phyloP scores from a whole-genome alignment of 225 moss, liverwort and hornwort species.

The Pseudisothecium myosuroides region DNA sequence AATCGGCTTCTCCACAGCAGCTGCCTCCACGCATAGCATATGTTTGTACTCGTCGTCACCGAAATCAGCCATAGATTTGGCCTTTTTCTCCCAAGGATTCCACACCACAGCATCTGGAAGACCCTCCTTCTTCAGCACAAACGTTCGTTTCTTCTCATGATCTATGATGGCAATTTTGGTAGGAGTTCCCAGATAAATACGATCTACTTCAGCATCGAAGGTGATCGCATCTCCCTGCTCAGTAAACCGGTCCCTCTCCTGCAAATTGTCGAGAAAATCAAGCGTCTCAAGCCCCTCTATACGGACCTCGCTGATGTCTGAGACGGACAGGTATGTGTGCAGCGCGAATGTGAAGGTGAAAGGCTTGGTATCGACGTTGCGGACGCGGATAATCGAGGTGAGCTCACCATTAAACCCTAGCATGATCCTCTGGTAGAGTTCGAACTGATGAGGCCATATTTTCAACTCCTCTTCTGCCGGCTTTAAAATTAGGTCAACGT shows the following conservation, averaged over 20 bases:
- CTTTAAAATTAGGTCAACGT: constrained; percentile 60
- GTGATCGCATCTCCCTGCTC: constrained; percentile 96
- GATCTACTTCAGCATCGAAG: constrained; percentile 85
- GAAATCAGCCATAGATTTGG: constrained; percentile 71
- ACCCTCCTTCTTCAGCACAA: constrained; percentile 82
- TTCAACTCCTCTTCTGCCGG: constrained; percentile 62
- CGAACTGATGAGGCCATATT: constrained; percentile 92
- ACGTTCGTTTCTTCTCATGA: constrained; percentile 88
- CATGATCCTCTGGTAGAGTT: constrained; percentile 70
- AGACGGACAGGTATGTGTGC: constrained; percentile 84
- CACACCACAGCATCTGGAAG: constrained; percentile 96
- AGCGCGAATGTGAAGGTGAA: constrained; percentile 92
- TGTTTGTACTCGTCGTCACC: constrained; percentile 94
- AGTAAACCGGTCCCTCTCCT: constrained; percentile 50
- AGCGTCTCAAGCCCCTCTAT: constrained; percentile 92
- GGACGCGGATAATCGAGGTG: constrained; percentile 58
- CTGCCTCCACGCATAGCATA: constrained; percentile 93
- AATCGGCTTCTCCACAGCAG: constrained; percentile 77
- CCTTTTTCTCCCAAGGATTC: constrained; percentile 99
- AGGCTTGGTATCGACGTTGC: constrained; percentile 62
- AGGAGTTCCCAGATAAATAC: constrained; percentile 79
- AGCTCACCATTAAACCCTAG: constrained; percentile 73
- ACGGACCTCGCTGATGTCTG: constrained; percentile 94
- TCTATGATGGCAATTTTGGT: constrained; percentile 91
- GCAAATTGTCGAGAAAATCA: constrained; percentile 77